Base-by-base conservation (phyloP, 805 yeast species). In the Wickerhamomyces subpelliculosus region DNA sequence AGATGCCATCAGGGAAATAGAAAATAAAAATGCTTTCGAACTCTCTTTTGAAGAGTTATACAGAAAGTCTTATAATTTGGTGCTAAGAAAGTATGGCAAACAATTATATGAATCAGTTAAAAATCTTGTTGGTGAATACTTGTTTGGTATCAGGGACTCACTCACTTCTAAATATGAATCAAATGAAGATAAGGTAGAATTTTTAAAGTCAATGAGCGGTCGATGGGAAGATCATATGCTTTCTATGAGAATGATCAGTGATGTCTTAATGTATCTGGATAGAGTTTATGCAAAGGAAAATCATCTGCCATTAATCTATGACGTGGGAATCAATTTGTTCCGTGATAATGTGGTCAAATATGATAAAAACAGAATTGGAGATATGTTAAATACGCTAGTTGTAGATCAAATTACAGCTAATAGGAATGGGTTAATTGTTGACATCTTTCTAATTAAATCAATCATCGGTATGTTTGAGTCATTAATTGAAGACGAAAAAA, bases 191-290 rank as follows among this genome's bases (percentile, higher is more conserved):
- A 38, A 40, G 22, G 35, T 43, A 38, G 62, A 55, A 18, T 61
- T 69, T 32, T 49, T 74, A 44, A 58, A 57, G 31, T 55, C 55
- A 4, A 49, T 71, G 8, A 49, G 66, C 3, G 36, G 41, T 4
- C 45, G 44, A 3, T 88, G 96, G 95, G 69, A 74, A 27, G 85
- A 79, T 34, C 90, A 84, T 54, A 57, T 79, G 27, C 68, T 78
- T 28, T 70, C 82, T 35, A 83, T 85, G 80, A 70, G 84, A 45
- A 76, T 85, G 71, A 73, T 86, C 32, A 74, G 89, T 49, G 95
- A 89, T 57, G 84, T 88, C 4, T 63, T 86, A 54, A 80, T 88
- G 84, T 88, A 88, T 52, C 59, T 89, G 54, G 95, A 88, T 54
- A 71, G 95, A 32, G 95, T 85, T 0, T 87, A 84, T 48, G 84